Base-by-base conservation (phyloP, 306 rosid species). In the Pyrus bretschneideri region DNA sequence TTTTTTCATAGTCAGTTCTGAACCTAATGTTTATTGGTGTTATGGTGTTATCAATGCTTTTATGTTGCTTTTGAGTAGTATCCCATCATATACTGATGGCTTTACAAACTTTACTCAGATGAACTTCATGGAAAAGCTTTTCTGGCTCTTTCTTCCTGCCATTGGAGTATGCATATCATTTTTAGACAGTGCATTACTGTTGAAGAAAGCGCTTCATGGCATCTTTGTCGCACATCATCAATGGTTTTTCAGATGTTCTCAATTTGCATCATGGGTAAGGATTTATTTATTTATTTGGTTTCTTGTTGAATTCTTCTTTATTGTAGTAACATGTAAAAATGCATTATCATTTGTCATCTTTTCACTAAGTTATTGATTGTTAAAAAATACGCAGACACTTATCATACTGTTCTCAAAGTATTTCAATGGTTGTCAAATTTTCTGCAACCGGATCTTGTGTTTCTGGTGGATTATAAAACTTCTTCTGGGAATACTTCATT, bases 381-480 rank as follows among this genome's bases (percentile, higher is more conserved):
- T n/a, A 33, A 4, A 57, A 60, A 59, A 38, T 79, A 52, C 87
- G 93, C 68, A 94, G 98, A 73, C 83, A 72, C 78, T 80, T 76
- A 72, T 87, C 78, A 64, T 88, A 82, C 74, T 88, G 77, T 88
- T 86, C 82, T 82, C 93, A 76, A 86, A 58, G 65, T 83, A 84
- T 80, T 79, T 79, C 82, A 72, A 84, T 58, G 79, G 69, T 70
- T 85, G 79, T 67, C 60, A 74, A 81, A 44, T 88, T 70, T 69
- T 88, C 81, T 71, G 83, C 83, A 85, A 81, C 77, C 61, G 45
- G 60, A 73, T 84, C 70, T 54, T 90, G 67, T 87, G 95, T 80
- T 85, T 86, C 78, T 95, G 96, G 97, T 95, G 98, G 98, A 87
- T 92, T 71, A 65, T 84, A 52, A 92, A 89, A 81, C 76, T 93